phyloP scores from a whole-genome alignment of 176 grass and related monocot species.

The Areca catechu region DNA sequence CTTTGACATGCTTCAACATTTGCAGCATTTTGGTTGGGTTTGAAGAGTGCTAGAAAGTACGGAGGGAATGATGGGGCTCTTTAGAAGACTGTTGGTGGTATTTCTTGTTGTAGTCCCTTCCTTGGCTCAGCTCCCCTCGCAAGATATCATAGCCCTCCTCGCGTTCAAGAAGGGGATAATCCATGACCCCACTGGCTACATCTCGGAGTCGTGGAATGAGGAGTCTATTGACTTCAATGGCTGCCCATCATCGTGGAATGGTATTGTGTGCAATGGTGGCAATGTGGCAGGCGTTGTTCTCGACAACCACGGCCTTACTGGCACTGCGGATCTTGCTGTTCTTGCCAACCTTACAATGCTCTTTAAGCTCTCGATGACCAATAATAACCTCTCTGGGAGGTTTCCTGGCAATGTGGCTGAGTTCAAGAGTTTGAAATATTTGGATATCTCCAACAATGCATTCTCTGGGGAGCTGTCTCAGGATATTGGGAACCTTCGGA shows the following conservation, averaged over 20 bases:
- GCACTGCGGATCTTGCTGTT: conserved; percentile 53
- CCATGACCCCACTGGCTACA: conserved; percentile 61
- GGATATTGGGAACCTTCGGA: conserved; percentile 52
- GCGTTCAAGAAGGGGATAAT: conserved; percentile 96
- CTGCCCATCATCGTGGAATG: conserved; percentile 92
- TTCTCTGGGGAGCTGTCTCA: conserved; percentile 56
- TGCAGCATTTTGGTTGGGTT: not conserved
- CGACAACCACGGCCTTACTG: conserved; percentile 64
- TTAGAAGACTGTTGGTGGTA: conserved; percentile 37
- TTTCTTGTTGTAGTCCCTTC: conserved; percentile 37
- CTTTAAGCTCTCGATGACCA: conserved; percentile 70
- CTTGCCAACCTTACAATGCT: conserved; percentile 81
- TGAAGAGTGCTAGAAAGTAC: not conserved
- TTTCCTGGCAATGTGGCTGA: conserved; percentile 41
- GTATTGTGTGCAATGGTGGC: conserved; percentile 71
- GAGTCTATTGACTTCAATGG: conserved; percentile 92
- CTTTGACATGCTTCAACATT: conserved; percentile 14
- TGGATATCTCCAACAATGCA: conserved; percentile 70
- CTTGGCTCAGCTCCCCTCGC: conserved; percentile 67
- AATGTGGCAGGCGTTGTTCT: conserved; percentile 82
- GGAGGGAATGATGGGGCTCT: conserved; percentile 35
- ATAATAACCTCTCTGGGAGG: conserved; percentile 77
- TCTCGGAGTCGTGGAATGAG: conserved; percentile 87
- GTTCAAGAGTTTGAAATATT: conserved; percentile 66
- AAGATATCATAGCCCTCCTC: conserved; percentile 79